Base-by-base conservation (phyloP, 768 basidiomycete species). In the Boletus pseudopeckii region DNA sequence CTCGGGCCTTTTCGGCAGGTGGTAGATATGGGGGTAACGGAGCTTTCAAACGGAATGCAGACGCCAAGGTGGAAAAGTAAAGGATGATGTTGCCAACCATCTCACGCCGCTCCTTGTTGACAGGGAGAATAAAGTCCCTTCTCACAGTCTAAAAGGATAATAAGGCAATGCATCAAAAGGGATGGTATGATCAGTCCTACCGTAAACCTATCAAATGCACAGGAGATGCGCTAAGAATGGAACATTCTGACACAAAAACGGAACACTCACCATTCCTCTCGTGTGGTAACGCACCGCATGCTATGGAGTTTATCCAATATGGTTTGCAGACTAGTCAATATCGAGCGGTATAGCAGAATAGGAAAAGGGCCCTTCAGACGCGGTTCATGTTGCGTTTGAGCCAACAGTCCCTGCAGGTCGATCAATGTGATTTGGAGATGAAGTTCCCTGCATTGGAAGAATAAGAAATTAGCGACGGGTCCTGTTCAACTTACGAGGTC, bases 21-120 rank as follows among this genome's bases (percentile, higher is more conserved):
- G 97, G 97, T 1, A 99, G 80, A 68, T 94, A 98, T 0, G 97
- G 93, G 0, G 97, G 94, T n/a, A 99, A 75, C 2, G 97, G 97
- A 6, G 92, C 85, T 64, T 96, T 96, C 39, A 92, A 75, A 17
- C 84, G 77, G 68, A 95, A 90, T 1, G 88, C 86, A 2, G 88
- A 82, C 4, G 90, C 83, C 30, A 95, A 76, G 0, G 81, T 83
- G 1, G 91, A 89, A 67, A 93, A 88, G 67, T 86, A 92, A 10
- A 99, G 80, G 53, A 98, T 88, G 56, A 98, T 89, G 69, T 92
- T 96, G 36, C 95, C 95, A 44, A 85, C 92, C 90, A 99, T 92
- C 66, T 97, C 95, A 4, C 88, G 84, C 20, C 96, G 80, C 62
- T 97, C 88, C 64, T 74, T 80, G 64, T 90, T 97, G 44, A 96